These are phyloP conservation scores for Cordyceps militaris DNA, from an alignment of 2,329 filamentous ascomycete genomes.

Conservation along the genomic window DNA sequence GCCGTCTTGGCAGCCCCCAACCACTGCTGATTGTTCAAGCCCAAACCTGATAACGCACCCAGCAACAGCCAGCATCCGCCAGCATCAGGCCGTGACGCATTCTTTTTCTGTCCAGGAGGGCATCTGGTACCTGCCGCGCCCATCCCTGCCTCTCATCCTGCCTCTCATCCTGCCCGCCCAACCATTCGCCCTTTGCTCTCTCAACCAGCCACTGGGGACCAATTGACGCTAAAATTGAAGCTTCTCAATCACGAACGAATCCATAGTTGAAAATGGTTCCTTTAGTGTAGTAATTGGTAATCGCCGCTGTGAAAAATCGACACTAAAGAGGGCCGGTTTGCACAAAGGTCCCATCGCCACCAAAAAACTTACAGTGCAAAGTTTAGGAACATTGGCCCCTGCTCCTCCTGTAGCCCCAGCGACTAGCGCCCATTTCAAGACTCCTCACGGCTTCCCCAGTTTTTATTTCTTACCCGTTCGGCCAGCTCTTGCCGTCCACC, in stretches of 20 bases:
- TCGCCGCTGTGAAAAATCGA: too few species aligned
- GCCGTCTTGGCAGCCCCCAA: conserved; percentile 11
- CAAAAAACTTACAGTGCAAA: too few species aligned
- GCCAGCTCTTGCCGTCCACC: conserved; percentile 11
- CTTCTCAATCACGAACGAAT: neutral
- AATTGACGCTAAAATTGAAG: neutral
- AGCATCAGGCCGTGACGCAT: neutral
- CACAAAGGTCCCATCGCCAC: too few species aligned
- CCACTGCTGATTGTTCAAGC: neutral
- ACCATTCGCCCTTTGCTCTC: neutral
- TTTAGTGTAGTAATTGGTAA: too few species aligned
- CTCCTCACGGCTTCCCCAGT: conserved; percentile 5
- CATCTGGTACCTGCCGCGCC: neutral
- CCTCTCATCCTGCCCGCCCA: neutral
- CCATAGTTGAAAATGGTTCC: too few species aligned
- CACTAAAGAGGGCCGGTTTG: too few species aligned
- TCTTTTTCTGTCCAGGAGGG: neutral
- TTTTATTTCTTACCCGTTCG: conserved; percentile 6
- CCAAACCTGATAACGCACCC: neutral
- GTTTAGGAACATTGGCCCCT: neutral
- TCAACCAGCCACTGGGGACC: neutral
- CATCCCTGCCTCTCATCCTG: neutral
- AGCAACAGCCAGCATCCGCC: too few species aligned
- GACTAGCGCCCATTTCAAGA: conserved; percentile 6
- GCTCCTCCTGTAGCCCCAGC: conserved; percentile 2